phyloP scores from a whole-genome alignment of 352 stramenopile species.

The Elongisporangium prolatum region DNA sequence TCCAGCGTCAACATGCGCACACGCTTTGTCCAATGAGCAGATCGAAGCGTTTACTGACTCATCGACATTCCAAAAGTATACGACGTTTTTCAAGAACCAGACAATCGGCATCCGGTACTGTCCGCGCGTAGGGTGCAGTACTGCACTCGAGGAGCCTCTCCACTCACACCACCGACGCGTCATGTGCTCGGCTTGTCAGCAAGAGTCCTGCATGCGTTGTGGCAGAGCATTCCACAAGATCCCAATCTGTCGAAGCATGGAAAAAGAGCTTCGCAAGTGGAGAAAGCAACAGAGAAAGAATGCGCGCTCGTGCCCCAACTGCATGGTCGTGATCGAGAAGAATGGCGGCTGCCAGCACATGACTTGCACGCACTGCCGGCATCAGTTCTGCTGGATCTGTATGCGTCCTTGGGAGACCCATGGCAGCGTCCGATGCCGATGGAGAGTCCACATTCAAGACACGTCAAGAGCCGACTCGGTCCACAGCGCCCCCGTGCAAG shows the following conservation, averaged over 20 bases:
- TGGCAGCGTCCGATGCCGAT: conserved; percentile 65
- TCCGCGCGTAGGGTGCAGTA: conserved; percentile 54
- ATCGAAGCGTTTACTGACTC: conserved; percentile 46
- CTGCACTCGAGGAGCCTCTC: conserved; percentile 47
- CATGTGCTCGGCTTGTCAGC: conserved; percentile 35
- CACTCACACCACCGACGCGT: conserved; percentile 36
- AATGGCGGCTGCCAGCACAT: conserved; percentile 80
- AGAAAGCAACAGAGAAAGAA: conserved; percentile 51
- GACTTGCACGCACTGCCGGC: conserved; percentile 80
- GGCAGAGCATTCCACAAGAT: conserved; percentile 52
- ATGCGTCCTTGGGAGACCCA: conserved; percentile 60
- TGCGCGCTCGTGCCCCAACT: conserved; percentile 62
- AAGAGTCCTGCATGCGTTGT: conserved; percentile 70
- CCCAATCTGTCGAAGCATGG: conserved; percentile 45
- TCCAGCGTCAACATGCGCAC: conserved; percentile 46
- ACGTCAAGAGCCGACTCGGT: conserved; percentile 61
- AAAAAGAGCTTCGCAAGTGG: conserved; percentile 65
- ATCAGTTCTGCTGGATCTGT: conserved; percentile 83
- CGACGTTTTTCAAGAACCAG: conserved; percentile 60
- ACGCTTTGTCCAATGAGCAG: conserved; percentile 36
- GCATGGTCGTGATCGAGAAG: conserved; percentile 74
- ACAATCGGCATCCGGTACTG: conserved; percentile 65
- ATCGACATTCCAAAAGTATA: conserved; percentile 59
- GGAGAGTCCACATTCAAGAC: conserved; percentile 43
- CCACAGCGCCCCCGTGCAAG: conserved; percentile 54